A percentile compares a stretch with the other conserved stretches of the same genome.
These are phyloP conservation scores for Volvox reticuliferus DNA, from an alignment of 139 green algal species.

Conservation along the genomic window DNA sequence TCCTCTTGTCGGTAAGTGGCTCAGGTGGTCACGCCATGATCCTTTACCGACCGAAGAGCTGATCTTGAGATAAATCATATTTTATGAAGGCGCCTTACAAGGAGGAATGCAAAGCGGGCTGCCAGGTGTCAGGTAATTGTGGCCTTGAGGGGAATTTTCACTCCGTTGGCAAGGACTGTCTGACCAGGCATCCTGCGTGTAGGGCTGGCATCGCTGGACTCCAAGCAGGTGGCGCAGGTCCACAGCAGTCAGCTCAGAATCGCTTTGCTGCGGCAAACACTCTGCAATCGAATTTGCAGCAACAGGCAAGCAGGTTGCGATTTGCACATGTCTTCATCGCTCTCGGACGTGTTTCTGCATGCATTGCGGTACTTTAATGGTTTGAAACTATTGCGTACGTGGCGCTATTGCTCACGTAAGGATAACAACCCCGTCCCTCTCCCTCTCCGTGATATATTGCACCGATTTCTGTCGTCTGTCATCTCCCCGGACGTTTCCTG, in stretches of 20 bases:
- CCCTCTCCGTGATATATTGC: background rate
- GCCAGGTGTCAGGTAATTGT: conserved; percentile 48
- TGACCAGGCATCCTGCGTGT: background rate
- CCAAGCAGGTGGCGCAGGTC: conserved; percentile 16
- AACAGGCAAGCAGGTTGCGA: background rate
- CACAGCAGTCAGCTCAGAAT: conserved; percentile 50
- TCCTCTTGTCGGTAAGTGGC: conserved; percentile 40
- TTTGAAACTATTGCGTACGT: too few species aligned
- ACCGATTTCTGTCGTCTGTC: background rate
- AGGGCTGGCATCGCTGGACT: conserved; percentile 47
- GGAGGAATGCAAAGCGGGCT: conserved; percentile 44
- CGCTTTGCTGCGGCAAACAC: conserved; percentile 47
- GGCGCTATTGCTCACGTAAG: too few species aligned
- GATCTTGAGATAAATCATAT: background rate
- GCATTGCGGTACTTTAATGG: too few species aligned
- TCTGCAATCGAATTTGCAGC: conserved; percentile 49
- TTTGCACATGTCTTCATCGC: background rate
- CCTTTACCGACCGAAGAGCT: background rate
- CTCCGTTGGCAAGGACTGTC: too few species aligned
- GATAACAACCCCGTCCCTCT: too few species aligned
- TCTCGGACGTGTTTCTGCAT: background rate
- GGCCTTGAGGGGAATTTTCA: background rate
- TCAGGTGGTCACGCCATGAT: background rate
- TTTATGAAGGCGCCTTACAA: conserved; percentile 44
- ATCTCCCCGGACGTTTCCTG: background rate